Evolutionary conservation across 139 green algal genomes (phyloP), one percentile per base, ranked within the genome.

Genomic region (Volvox africanus): DNA sequence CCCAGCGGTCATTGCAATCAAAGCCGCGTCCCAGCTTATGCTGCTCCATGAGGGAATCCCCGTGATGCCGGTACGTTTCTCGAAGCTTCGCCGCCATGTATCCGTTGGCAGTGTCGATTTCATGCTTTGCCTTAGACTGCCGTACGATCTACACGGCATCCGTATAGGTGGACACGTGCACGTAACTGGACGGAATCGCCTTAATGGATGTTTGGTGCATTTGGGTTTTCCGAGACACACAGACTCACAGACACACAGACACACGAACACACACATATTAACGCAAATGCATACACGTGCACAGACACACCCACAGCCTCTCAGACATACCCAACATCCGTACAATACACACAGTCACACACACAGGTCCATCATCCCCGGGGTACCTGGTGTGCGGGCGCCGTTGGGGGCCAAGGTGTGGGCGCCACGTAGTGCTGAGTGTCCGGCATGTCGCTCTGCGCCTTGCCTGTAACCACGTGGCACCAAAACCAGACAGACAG

Each of bases 1-100:
- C 87, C 76, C 87, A 91, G 18, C 87, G 87, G 14, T 32, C 76
- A 77, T 91, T 91, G 55, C 87, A 91, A 35, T 91, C 76, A 9
- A 91, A 77, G 21, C 86, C 86, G 21, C 0, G 0, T n/a, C 55
- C 86, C 73, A 90, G 75, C 1, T 65, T 36, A 30, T 85, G 32
- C 22, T 44, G 9, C 20, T 90, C 73, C 0, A 84, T 1, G 0
- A 90, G n/a, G 5, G 73, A 85, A 22, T 37, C 55, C 32, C 18
- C 65, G 30, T 33, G 61, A 26, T 86, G 33, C 22, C 61, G 26
- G 76, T 91, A 91, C 9, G 33, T 55, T 26, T 79, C 87, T 3
- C 76, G 76, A 17, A 91, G 87, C 61, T 91, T 91, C 32, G 76
- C 20, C 1, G 76, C 76, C 33, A 91, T 11, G 32, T 68, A 14